Percentiles rank a stretch among this genome's conserved stretches.
Conservation (phyloP, 1,139 yeast genomes). For the Blastobotrys apis region DNA sequence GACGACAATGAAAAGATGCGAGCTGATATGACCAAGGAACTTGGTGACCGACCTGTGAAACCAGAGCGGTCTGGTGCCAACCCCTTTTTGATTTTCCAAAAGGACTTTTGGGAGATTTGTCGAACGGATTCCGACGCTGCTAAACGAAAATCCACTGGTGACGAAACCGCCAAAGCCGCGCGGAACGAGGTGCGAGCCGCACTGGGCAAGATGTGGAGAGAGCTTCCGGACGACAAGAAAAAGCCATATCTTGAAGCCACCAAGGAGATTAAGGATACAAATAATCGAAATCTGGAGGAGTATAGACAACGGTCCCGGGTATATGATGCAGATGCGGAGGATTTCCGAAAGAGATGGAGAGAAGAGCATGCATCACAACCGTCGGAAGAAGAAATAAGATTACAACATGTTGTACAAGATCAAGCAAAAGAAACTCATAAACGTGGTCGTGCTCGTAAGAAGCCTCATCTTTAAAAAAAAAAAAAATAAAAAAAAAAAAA, state of each 20-base stretch:
- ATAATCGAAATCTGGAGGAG: constrained; percentile 35
- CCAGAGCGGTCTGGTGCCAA: constrained; percentile 41
- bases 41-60: constrained; percentile 39
- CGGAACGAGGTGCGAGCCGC: constrained; percentile 42
- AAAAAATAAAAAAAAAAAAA: no score
- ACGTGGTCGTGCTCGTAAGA: constrained; percentile 5
- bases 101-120: constrained; percentile 42
- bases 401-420: constrained; percentile 25
- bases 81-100: constrained; percentile 43
- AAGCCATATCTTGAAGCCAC: constrained; percentile 38
- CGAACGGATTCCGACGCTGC: constrained; percentile 36
- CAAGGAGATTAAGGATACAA: constrained; percentile 35
- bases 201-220: constrained; percentile 42
- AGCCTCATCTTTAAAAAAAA: no score
- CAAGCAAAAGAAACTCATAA: no score
- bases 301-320: constrained; percentile 33
- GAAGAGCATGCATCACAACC: constrained; percentile 37
- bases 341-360: constrained; percentile 38
- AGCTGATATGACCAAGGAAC: constrained; percentile 33
- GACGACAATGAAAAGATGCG: constrained; percentile 36
- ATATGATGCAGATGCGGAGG: constrained; percentile 40
- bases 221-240: constrained; percentile 37
- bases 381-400: constrained; percentile 32
- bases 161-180: constrained; percentile 35
- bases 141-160: constrained; percentile 32